Conservation (phyloP, 2,329 filamentous ascomycete species). For the Zelopaecilomyces penicillatus region DNA sequence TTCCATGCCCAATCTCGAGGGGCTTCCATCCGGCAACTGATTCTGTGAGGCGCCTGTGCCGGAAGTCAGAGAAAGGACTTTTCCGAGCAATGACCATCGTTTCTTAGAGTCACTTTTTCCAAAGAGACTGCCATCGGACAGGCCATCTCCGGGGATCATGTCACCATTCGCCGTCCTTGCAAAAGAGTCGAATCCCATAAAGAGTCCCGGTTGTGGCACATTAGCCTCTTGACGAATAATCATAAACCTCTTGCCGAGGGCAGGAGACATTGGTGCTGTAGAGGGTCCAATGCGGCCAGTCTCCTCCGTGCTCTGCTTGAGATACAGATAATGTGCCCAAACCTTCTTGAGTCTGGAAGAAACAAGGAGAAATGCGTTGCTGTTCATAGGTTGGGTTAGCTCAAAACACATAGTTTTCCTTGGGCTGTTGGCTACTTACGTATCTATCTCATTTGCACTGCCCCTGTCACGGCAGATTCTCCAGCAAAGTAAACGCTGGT, state of each 20-base stretch:
- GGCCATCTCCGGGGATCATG: constrained; percentile 14
- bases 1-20: constrained; percentile 22
- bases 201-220: constrained; percentile 37
- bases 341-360: constrained; percentile 59
- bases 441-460: constrained; percentile 53
- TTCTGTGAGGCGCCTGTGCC: constrained; percentile 9
- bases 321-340: constrained; percentile 74
- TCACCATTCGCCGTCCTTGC: constrained; percentile 19
- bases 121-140: constrained; percentile 16
- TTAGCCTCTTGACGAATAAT: constrained; percentile 73
- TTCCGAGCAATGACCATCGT: constrained; percentile 56
- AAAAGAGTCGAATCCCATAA: constrained; percentile 43
- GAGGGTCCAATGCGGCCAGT: constrained; percentile 52
- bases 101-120: constrained; percentile 42
- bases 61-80: constrained; percentile 42
- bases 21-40: constrained; percentile 5
- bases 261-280: constrained; percentile 74
- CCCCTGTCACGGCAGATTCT: constrained; percentile 71
- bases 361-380: constrained; percentile 60
- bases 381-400: constrained; percentile 24
- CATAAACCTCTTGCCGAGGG: constrained; percentile 75
- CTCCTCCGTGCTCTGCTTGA: constrained; percentile 58
- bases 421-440: constrained; percentile 43
- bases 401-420: background rate
- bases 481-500: constrained; percentile 86